Evolutionary conservation across 2,329 filamentous ascomycete genomes (phyloP), one percentile per base, ranked within the genome.

Genomic region (Clonostachys rosea): DNA sequence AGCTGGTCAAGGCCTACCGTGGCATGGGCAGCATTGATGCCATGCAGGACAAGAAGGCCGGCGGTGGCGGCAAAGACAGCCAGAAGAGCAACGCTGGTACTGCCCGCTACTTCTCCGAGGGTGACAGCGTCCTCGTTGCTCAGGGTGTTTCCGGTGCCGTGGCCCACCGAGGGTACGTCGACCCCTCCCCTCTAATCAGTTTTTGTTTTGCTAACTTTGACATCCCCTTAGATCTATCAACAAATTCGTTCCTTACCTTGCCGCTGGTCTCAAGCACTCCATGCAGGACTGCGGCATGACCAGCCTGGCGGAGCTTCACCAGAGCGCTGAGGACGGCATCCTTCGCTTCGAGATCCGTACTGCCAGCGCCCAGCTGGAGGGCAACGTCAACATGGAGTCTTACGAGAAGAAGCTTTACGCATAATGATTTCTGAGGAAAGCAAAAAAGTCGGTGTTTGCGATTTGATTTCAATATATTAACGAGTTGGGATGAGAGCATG

Each of bases 371-470:
- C 91, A 96, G 80, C 80, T 95, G 50, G 94, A 99, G 78, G 94
- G 94, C 54, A 94, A 92, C 65, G 91, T 99, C 52, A 95, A 97
- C 74, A 91, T 99, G 79, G 91, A 97, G 76, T 92, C 89, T 66
- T 97, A 95, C 67, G 94, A 97, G 79, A 99, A 99, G 87, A 99
- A 97, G 82, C 87, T 99, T 57, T 99, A 95, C 73, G 90, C 91
- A 60, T 96, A 83, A 69, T 49, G 48, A 43, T 45, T 30, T 30
- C 24, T 30, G 24, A 30, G 24, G 24, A 10, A 30, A 30, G 24
- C 24, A 30, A 30, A 30, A 30, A 52, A 58, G 56, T 40, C n/a
- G 14, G 7, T n/a, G 12, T 40, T 40, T n/a, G 17, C 37, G 37
- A 40, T 13, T 40, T 40, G 37, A 40, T 40, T 17, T n/a, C 17